Evolutionary conservation across 2,329 filamentous ascomycete genomes (phyloP).

Genomic region (Claviceps capensis): DNA sequence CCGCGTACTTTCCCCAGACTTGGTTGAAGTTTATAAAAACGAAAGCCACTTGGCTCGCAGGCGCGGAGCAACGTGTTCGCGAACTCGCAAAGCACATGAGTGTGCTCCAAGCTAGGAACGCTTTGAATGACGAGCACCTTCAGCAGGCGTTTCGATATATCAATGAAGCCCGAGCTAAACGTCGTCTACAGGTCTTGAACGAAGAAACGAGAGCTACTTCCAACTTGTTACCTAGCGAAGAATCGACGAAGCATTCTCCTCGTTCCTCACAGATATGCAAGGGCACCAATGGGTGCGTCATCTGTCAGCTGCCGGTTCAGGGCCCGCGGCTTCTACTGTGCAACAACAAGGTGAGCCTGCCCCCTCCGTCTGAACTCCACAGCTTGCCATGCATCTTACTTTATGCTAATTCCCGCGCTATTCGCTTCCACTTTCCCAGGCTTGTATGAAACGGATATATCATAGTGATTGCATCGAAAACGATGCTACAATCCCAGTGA

Average conservation of each 20-base stretch:
- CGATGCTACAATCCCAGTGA: conserved; percentile 22
- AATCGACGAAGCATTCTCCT: conserved; percentile 15
- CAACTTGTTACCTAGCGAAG: background rate
- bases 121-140: conserved; percentile 31
- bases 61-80: conserved; percentile 30
- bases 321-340: conserved; percentile 36
- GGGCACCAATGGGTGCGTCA: conserved; percentile 30
- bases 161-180: conserved; percentile 25
- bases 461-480: conserved; percentile 32
- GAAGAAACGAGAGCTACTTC: background rate
- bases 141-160: conserved; percentile 28
- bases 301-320: conserved; percentile 34
- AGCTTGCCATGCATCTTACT: background rate
- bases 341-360: conserved; percentile 30
- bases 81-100: conserved; percentile 43
- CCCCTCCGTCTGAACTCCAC: background rate
- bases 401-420: background rate
- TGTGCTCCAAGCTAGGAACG: conserved; percentile 34
- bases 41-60: conserved; percentile 39
- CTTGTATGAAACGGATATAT: conserved; percentile 30
- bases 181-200: background rate
- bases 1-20: conserved; percentile 35
- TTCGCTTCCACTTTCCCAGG: conserved; percentile 14
- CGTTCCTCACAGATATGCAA: conserved; percentile 24
- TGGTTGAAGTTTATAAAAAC: conserved; percentile 38